Evolutionary conservation across 2,329 filamentous ascomycete genomes (phyloP).

Genomic region (Bertia moriformis): DNA sequence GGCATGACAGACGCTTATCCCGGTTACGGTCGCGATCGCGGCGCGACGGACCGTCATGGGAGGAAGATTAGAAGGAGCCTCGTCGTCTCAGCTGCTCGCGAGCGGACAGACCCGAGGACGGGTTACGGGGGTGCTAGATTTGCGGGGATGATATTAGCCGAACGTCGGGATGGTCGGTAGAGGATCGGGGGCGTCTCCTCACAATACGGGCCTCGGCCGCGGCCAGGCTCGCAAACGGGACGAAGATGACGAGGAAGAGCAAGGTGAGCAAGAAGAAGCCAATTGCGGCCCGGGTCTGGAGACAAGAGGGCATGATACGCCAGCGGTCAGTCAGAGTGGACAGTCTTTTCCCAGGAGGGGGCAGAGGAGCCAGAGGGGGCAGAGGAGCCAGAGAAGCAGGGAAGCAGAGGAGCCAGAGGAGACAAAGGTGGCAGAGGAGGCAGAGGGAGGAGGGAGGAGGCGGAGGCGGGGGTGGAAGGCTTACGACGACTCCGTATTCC

Average conservation of each 20-base stretch:
- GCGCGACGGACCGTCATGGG: constrained; percentile 21
- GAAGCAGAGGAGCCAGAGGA: background rate
- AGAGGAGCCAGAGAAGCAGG: background rate
- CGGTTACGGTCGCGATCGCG: constrained; percentile 49
- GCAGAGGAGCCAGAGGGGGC: constrained; percentile 2
- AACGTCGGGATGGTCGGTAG: constrained; percentile 3
- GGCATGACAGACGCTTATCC: constrained; percentile 36
- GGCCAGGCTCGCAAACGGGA: constrained; percentile 75
- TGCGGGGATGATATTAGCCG: constrained; percentile 5
- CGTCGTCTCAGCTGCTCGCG: constrained; percentile 85
- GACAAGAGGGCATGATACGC: too few relatives aligned
- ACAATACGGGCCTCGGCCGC: constrained; percentile 68
- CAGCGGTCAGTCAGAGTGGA: background rate
- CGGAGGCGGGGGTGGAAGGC: too few relatives aligned
- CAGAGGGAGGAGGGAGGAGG: too few relatives aligned
- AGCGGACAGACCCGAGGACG: constrained; percentile 72
- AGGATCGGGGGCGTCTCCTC: constrained; percentile 22
- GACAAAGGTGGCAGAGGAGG: too few relatives aligned
- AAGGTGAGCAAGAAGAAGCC: constrained; percentile 71
- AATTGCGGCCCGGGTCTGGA: constrained; percentile 76
- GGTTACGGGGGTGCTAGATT: constrained; percentile 64
- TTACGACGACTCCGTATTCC: constrained; percentile 93
- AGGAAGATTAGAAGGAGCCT: constrained; percentile 66
- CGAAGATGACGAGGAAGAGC: constrained; percentile 69
- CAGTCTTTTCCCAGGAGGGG: background rate